Evolutionary conservation across 345 rosid genomes (phyloP).

Genomic region (Euphorbia tirucalli): DNA sequence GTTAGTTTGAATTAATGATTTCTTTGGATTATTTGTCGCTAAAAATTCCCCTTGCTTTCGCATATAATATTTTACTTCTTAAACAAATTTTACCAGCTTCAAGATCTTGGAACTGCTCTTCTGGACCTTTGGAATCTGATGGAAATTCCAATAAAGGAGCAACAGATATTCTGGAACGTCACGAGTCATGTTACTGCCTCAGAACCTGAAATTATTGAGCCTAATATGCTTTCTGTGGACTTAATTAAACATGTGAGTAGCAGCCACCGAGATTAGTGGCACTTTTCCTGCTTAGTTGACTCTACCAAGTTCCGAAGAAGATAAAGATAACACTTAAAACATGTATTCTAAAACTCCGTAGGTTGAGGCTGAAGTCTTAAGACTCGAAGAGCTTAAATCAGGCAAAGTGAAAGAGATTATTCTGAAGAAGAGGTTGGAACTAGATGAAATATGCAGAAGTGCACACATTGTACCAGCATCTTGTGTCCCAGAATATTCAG

Average conservation of each 20-base stretch:
- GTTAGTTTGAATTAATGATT: constrained; percentile 30
- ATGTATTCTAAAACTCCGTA: constrained; percentile 21
- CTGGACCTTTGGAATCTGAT: constrained; percentile 74
- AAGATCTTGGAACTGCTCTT: constrained; percentile 52
- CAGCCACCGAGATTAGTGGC: background rate
- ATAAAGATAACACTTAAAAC: background rate
- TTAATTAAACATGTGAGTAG: constrained; percentile 52
- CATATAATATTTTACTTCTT: background rate
- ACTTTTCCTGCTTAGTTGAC: background rate
- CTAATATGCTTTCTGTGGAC: constrained; percentile 50
- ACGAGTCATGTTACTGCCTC: constrained; percentile 49
- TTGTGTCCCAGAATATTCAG: constrained; percentile 32
- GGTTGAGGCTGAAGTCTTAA: constrained; percentile 66
- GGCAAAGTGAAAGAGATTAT: constrained; percentile 66
- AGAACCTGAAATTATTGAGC: constrained; percentile 52
- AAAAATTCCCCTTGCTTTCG: background rate
- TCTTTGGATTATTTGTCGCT: background rate
- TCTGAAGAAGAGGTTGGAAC: constrained; percentile 60
- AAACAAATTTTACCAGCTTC: constrained; percentile 17
- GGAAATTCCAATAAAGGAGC: constrained; percentile 66
- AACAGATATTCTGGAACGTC: constrained; percentile 46
- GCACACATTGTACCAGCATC: constrained; percentile 51
- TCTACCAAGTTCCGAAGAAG: background rate
- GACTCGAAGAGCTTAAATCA: constrained; percentile 57
- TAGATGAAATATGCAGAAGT: constrained; percentile 66